These are phyloP conservation scores for Blepharisma japonicum DNA, from an alignment of 73 alveolate species.

Conservation along the genomic window DNA sequence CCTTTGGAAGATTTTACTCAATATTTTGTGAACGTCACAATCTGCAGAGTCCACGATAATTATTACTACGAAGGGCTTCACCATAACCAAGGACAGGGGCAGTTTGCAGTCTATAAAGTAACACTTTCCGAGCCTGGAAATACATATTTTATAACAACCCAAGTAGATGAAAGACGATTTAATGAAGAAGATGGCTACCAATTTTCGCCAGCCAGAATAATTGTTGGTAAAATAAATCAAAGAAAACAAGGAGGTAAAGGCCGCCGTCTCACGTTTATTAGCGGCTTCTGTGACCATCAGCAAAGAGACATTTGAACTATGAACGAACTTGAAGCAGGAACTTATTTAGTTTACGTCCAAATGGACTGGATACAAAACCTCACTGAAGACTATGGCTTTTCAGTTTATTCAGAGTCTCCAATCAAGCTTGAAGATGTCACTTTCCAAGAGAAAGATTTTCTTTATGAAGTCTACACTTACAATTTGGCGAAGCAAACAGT, in stretches of 20 bases:
- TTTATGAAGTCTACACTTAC: background rate
- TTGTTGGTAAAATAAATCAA: constrained; percentile 13
- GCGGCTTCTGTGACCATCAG: background rate
- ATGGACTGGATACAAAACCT: constrained; percentile 37
- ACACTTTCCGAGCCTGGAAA: constrained; percentile 16
- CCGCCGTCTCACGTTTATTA: background rate
- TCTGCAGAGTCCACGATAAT: constrained; percentile 57
- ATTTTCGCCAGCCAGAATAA: constrained; percentile 30
- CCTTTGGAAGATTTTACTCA: constrained; percentile 77
- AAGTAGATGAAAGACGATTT: constrained; percentile 29
- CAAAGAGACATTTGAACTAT: constrained; percentile 68
- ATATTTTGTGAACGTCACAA: constrained; percentile 62
- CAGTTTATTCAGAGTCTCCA: constrained; percentile 25
- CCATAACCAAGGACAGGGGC: constrained; percentile 30
- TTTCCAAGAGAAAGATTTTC: background rate
- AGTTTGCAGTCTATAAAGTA: constrained; percentile 31
- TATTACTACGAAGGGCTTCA: constrained; percentile 26
- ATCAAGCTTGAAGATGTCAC: background rate
- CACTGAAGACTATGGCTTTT: constrained; percentile 27
- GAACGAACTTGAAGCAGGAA: constrained; percentile 58
- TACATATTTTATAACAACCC: constrained; percentile 34
- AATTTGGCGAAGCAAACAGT: background rate
- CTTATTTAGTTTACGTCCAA: constrained; percentile 69
- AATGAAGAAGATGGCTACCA: constrained; percentile 31
- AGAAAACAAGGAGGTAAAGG: background rate